Evolutionary conservation across 73 alveolate species (phyloP), one percentile per base, ranked within the genome.

Genomic region (Paramecium sexaurelia): DNA sequence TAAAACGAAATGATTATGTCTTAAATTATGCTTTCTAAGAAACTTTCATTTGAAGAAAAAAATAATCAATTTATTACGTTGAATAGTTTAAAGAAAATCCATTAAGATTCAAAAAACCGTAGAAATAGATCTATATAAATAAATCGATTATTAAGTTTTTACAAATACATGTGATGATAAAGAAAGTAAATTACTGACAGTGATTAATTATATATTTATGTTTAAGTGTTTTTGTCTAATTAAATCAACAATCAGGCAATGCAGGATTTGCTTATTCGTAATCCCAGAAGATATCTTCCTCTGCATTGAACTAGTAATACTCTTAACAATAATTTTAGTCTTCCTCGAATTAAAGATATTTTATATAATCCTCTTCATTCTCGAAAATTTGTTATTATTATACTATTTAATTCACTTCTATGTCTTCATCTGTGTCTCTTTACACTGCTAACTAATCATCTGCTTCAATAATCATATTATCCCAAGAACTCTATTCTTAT

Each of bases 391-490:
- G 17, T 61, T 61, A 61, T 61, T 61, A 61, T 61, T 61, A 32
- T 26, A 61, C 29, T 10, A 61, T 24, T 9, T 61, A 11, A 61
- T 61, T 61, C 27, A 29, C 3, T 22, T 26, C 83, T 5, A 8
- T 26, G 26, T 61, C 83, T 51, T 51, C 67, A 32, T 61, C 83
- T 26, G 19, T n/a, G 19, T 61, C 83, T 32, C 83, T 61, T 32
- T 61, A 20, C 4, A 61, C 83, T 32, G 83, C 83, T 61, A 61
- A 61, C 26, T 61, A 32, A 32, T 61, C 86, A 71, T 37, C 86
- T 27, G 86, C 86, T 36, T 71, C 86, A 5, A 71, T 71, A 36
- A 71, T 71, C 86, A 71, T 71, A 71, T 71, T 71, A 36, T 71
- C 86, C 86, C 86, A 61, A 7, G 83, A 61, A 26, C 83, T 32